phyloP scores from a whole-genome alignment of 495 filamentous ascomycete genomes.

The Neurospora sp. region DNA sequence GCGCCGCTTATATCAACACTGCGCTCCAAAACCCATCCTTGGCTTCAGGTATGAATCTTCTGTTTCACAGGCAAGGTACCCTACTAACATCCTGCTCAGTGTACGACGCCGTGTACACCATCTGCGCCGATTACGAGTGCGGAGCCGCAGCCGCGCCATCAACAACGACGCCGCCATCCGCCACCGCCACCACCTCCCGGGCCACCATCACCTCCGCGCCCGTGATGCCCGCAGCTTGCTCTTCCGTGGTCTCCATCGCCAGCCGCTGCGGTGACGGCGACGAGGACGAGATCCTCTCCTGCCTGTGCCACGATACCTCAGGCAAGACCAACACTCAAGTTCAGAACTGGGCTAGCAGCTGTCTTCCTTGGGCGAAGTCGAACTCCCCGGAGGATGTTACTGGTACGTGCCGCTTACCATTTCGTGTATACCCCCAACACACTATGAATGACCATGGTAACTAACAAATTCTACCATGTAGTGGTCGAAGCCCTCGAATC shows the following conservation, averaged over 20 bases:
- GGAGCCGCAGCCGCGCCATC: neutral
- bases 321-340: conserved; percentile 14
- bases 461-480: neutral
- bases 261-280: neutral
- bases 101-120: neutral
- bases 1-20: conserved; percentile 15
- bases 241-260: neutral
- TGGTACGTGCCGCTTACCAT: too few species aligned
- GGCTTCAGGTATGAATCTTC: neutral
- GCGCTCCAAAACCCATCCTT: conserved; percentile 1
- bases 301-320: neutral
- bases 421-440: too few species aligned
- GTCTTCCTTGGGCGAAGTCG: conserved; percentile 11
- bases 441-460: neutral
- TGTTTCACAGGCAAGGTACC: too few species aligned
- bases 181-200: neutral
- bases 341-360: conserved; percentile 14
- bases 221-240: neutral
- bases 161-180: neutral
- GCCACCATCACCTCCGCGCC: neutral
- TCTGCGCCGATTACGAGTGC: neutral
- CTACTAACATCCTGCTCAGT: neutral
- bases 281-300: neutral
- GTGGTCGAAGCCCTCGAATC: neutral
- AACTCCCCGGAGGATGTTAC: conserved; percentile 6